Evolutionary conservation across 1,139 yeast species (phyloP), one percentile per base, ranked within the genome.

Genomic region (Pichia sp.): DNA sequence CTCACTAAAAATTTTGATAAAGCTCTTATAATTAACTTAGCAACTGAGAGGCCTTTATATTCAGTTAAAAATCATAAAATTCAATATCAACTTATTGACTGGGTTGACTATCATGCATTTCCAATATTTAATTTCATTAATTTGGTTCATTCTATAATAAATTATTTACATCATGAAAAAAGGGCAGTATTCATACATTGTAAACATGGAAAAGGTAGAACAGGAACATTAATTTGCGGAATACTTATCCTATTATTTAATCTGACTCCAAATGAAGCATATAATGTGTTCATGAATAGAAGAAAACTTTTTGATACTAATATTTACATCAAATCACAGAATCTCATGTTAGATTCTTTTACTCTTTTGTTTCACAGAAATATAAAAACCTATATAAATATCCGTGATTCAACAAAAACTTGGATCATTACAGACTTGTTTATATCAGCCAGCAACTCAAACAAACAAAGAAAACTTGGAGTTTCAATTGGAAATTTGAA

Each of bases 191-290:
- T 89, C 0, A 63, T 90, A 9, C 97, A 92, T 59, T 92, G 97
- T 59, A 82, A 85, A 56, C 89, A 87, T 48, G 97, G 97, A 0
- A 90, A 87, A 60, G 97, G 97, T 0, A 67, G 97, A 30, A 81
- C 95, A 0, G 97, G 97, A 0, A 76, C 90, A 0, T 65, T 87
- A 4, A 74, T 76, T 3, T 78, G 89, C 54, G 87, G 90, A 0
- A 84, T 80, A 56, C 61, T 90, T 49, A 79, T 89, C 74, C 63
- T 55, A 50, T 66, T 71, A 40, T 62, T 63, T 35, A 64, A 58
- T 4, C 51, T 65, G 43, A 54, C 68, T 1, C 65, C 73, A 28
- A 62, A 66, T 1, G 70, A 67, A 20, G 85, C 87, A 1, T 68
- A 76, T 34, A 61, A 60, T 0, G 47, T 68, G 4, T 89, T 82